Conservation (phyloP, 2,329 filamentous ascomycete genomes). For the Escovopsis sp. region DNA sequence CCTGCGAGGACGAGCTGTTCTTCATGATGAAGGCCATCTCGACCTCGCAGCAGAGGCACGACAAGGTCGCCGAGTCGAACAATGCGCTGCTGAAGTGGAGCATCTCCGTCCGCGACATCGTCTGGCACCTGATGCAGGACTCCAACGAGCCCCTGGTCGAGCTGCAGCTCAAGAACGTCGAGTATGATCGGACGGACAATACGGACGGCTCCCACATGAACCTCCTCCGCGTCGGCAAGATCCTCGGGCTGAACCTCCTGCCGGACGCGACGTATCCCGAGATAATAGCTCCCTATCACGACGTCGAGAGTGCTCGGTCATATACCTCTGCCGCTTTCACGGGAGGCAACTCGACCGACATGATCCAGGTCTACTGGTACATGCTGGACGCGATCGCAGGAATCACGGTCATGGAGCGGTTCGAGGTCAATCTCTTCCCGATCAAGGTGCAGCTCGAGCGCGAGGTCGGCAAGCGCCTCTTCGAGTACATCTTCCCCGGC, state of each 20-base stretch:
- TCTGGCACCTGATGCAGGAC: slow-evolving; percentile 90
- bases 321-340: slow-evolving; percentile 16
- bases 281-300: slow-evolving; percentile 83
- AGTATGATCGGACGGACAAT: slow-evolving; percentile 93
- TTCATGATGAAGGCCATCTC: slow-evolving; percentile 99
- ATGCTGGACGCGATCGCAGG: slow-evolving; percentile 97
- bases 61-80: slow-evolving; percentile 54
- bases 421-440: slow-evolving; percentile 86
- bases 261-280: slow-evolving; percentile 86
- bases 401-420: slow-evolving; percentile 93
- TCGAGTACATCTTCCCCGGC: slow-evolving; percentile 95
- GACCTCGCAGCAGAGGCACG: slow-evolving; percentile 77
- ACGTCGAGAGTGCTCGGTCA: slow-evolving; percentile 36
- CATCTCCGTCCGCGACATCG: slow-evolving; percentile 86
- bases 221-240: slow-evolving; percentile 70
- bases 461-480: slow-evolving; percentile 81
- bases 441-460: slow-evolving; percentile 88
- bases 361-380: slow-evolving; percentile 92
- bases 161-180: slow-evolving; percentile 77
- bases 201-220: slow-evolving; percentile 95
- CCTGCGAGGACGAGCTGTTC: slow-evolving; percentile 92
- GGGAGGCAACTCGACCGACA: slow-evolving; percentile 44
- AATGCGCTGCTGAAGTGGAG: slow-evolving; percentile 81
- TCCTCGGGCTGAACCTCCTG: slow-evolving; percentile 80
- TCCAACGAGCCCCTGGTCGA: slow-evolving; percentile 80